Evolutionary conservation across 179 eudicot genomes (phyloP).

Genomic region (Gypsophila paniculata): DNA sequence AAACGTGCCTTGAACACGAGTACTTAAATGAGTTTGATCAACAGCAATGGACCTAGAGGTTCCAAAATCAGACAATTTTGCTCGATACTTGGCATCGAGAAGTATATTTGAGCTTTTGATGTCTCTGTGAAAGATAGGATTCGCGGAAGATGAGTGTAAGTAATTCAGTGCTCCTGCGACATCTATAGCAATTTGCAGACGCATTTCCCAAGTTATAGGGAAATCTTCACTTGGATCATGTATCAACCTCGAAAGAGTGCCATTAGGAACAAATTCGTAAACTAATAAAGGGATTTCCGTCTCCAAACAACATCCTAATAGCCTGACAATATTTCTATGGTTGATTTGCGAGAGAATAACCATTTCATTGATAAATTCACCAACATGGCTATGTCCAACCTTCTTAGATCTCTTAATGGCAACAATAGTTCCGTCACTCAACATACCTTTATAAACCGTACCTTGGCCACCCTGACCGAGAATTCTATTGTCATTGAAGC

Average conservation of each 20-base stretch:
- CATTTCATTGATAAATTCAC: slow-evolving; percentile 51
- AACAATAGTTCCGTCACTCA: slow-evolving; percentile 37
- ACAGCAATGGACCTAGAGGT: slow-evolving; percentile 28
- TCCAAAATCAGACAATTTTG: slow-evolving; percentile 39
- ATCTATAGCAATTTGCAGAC: slow-evolving; percentile 32
- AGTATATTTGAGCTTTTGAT: slow-evolving; percentile 37
- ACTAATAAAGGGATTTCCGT: slow-evolving; percentile 46
- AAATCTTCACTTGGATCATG: slow-evolving; percentile 36
- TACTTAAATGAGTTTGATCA: slow-evolving; percentile 34
- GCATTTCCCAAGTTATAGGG: slow-evolving; percentile 33
- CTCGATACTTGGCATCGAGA: slow-evolving; percentile 34
- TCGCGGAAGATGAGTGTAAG: slow-evolving; percentile 35
- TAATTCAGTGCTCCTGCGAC: slow-evolving; percentile 32
- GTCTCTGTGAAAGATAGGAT: slow-evolving; percentile 35
- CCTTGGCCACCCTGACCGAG: slow-evolving; percentile 54
- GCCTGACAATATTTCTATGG: slow-evolving; percentile 44
- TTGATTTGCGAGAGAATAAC: slow-evolving; percentile 39
- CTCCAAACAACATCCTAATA: slow-evolving; percentile 47
- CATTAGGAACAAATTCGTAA: slow-evolving; percentile 44
- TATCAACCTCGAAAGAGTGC: slow-evolving; percentile 32
- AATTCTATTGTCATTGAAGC: slow-evolving; percentile 34
- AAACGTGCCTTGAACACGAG: slow-evolving; percentile 34
- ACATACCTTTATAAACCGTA: slow-evolving; percentile 44
- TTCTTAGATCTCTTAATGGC: slow-evolving; percentile 44
- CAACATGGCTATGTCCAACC: slow-evolving; percentile 32